Evolutionary conservation across 2,329 filamentous ascomycete species (phyloP).

Genomic region (Knoxdaviesia proteae): DNA sequence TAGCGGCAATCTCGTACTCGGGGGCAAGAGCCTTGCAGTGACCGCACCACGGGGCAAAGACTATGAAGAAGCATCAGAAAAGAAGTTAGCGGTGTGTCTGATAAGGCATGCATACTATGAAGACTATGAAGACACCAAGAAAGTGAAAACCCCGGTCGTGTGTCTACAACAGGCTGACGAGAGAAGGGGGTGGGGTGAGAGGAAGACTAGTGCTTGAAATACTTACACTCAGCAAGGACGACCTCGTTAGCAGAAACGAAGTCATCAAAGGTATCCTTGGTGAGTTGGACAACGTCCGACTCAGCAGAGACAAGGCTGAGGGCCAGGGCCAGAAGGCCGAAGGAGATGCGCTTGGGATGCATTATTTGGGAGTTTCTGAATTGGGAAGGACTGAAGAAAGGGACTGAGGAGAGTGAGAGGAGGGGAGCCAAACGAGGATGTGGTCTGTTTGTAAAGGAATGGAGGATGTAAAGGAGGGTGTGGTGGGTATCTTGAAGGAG

Average conservation of each 20-base stretch:
- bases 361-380: slow-evolving; percentile 15
- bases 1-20: slow-evolving; percentile 76
- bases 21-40: slow-evolving; percentile 97
- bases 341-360: slow-evolving; percentile 28
- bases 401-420: slow-evolving; percentile 2
- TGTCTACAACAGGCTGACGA: no score
- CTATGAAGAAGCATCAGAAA: slow-evolving; percentile 17
- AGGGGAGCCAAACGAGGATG: slow-evolving; percentile 3
- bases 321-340: slow-evolving; percentile 33
- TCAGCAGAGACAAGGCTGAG: slow-evolving; percentile 38
- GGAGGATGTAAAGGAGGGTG: slow-evolving; percentile 1
- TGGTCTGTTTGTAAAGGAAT: slow-evolving; percentile 1
- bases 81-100: slow-evolving; percentile 14
- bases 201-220: not conserved
- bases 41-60: slow-evolving; percentile 92
- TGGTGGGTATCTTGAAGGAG: slow-evolving; percentile 1
- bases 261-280: slow-evolving; percentile 65
- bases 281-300: slow-evolving; percentile 72
- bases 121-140: not conserved
- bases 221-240: slow-evolving; percentile 82
- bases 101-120: not conserved
- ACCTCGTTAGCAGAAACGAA: slow-evolving; percentile 76
- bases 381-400: not conserved
- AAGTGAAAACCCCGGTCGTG: not conserved
- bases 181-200: no score